Conservation (phyloP, 2,329 filamentous ascomycete genomes). For the Pseudogymnoascus sp. region DNA sequence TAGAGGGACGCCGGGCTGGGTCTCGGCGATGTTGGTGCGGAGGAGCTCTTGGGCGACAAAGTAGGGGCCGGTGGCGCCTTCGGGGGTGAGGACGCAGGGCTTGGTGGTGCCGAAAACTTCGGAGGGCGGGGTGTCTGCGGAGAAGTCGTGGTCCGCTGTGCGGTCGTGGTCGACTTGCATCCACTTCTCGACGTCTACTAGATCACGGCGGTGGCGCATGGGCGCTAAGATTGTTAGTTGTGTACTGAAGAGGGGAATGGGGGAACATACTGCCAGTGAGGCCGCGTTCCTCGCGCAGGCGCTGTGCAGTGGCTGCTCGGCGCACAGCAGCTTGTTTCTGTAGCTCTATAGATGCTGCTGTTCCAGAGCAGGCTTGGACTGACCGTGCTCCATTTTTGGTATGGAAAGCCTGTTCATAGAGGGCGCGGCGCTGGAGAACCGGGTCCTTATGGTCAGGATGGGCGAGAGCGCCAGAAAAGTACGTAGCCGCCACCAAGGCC, state of each 20-base stretch:
- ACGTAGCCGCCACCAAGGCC: background rate
- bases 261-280: background rate
- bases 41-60: constrained; percentile 29
- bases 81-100: background rate
- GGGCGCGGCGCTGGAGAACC: background rate
- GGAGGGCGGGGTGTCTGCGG: background rate
- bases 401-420: background rate
- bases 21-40: constrained; percentile 28
- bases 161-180: background rate
- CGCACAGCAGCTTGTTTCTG: background rate
- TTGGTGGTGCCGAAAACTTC: background rate
- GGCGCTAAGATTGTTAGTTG: background rate
- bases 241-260: background rate
- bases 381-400: background rate
- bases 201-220: background rate
- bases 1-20: constrained; percentile 28
- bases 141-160: background rate
- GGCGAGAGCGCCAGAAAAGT: background rate
- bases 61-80: constrained; percentile 1
- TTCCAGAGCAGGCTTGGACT: background rate
- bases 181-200: background rate
- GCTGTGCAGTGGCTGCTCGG: background rate
- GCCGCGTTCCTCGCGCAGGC: background rate
- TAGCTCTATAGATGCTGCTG: background rate
- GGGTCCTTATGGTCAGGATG: background rate